These are phyloP conservation scores for Bipolaris gigantea DNA, from an alignment of 2,329 filamentous ascomycete species.

Conservation along the genomic window DNA sequence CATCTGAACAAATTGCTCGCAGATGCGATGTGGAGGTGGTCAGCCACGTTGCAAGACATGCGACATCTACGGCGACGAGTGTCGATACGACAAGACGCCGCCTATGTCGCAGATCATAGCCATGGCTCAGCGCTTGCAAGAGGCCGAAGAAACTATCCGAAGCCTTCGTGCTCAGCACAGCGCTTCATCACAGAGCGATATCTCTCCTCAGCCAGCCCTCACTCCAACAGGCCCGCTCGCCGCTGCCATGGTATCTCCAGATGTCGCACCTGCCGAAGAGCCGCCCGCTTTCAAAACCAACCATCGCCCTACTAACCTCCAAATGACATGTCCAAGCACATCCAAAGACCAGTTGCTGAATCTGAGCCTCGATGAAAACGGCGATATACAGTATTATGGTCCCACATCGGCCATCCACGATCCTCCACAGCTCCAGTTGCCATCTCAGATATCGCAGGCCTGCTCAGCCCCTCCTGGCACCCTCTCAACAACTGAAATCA, in stretches of 20 bases:
- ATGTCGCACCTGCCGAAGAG: background rate
- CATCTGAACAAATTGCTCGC: background rate
- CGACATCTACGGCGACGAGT: conserved; percentile 36
- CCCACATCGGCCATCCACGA: conserved; percentile 13
- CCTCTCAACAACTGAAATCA: background rate
- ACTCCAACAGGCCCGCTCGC: background rate
- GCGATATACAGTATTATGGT: conserved; percentile 9
- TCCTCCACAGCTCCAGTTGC: conserved; percentile 1
- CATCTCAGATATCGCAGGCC: background rate
- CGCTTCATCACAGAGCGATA: background rate
- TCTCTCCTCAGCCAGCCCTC: background rate
- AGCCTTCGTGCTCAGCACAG: background rate
- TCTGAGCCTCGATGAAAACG: conserved; percentile 7
- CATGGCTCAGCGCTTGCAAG: conserved; percentile 31
- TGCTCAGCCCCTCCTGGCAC: background rate
- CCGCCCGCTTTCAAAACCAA: background rate
- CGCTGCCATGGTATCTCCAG: background rate
- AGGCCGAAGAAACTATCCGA: conserved; percentile 3
- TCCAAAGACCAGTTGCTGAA: background rate
- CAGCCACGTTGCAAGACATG: conserved; percentile 39
- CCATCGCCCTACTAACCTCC: too few relatives aligned
- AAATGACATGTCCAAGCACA: too few relatives aligned
- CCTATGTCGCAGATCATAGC: conserved; percentile 39
- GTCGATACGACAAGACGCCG: conserved; percentile 39
- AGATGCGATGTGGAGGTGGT: conserved; percentile 33